phyloP scores from a whole-genome alignment of 1,139 yeast genomes.

The Blastobotrys serpentis region DNA sequence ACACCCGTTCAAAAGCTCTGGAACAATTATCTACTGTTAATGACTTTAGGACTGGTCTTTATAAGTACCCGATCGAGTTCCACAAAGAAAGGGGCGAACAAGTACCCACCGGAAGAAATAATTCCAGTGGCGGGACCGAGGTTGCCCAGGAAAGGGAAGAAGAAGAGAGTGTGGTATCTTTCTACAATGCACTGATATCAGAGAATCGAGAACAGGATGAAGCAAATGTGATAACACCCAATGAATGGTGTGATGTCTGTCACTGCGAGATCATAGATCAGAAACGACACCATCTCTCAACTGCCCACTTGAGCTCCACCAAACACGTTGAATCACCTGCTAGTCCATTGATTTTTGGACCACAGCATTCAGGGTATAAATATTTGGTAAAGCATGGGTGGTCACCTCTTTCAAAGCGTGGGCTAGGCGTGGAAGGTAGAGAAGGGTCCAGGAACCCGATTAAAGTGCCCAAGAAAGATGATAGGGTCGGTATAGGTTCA shows the following conservation, averaged over 20 bases:
- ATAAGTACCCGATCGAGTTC: conserved; percentile 2
- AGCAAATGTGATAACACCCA: too few relatives aligned
- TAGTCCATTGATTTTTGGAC: conserved; percentile 16
- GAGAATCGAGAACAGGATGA: conserved; percentile 2
- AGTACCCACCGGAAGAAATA: not conserved
- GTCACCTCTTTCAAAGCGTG: conserved; percentile 26
- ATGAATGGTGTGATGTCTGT: conserved; percentile 20
- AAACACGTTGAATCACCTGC: conserved; percentile 19
- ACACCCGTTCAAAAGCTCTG: not conserved
- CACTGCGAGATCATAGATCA: conserved; percentile 18
- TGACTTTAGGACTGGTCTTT: not conserved
- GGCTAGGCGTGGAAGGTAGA: conserved; percentile 29
- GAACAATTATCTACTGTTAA: not conserved
- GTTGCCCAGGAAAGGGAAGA: conserved; percentile 5
- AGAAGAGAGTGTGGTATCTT: conserved; percentile 12
- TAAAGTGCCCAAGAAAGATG: conserved; percentile 20
- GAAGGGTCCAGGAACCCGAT: conserved; percentile 30
- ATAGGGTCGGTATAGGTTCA: conserved; percentile 27
- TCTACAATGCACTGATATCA: conserved; percentile 14
- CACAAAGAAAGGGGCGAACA: conserved; percentile 7
- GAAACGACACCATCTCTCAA: conserved; percentile 19
- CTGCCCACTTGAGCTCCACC: conserved; percentile 21
- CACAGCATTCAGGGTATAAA: conserved; percentile 22
- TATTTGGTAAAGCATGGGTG: conserved; percentile 30
- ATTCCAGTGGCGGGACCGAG: conserved; percentile 11